Conservation (phyloP, 2,329 filamentous ascomycete genomes). For the Aspergillus transmontanensis region DNA sequence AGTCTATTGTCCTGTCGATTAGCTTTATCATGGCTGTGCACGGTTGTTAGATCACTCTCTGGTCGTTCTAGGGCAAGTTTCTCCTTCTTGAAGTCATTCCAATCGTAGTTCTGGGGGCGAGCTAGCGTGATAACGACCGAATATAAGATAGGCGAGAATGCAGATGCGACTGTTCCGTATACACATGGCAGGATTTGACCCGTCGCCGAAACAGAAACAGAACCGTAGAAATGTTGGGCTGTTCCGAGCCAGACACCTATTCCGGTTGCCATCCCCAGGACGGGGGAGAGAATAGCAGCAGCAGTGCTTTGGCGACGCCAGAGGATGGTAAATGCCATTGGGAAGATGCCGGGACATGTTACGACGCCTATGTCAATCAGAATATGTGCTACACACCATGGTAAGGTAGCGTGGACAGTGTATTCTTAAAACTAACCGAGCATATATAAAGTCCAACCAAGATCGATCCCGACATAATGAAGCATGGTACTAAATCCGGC, state of each 20-base stretch:
- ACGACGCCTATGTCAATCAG: constrained; percentile 43
- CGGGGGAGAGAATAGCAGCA: constrained; percentile 54
- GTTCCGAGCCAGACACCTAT: constrained; percentile 57
- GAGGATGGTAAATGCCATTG: constrained; percentile 56
- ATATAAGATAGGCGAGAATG: constrained; percentile 55
- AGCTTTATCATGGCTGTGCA: constrained; percentile 7
- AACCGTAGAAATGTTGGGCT: constrained; percentile 50
- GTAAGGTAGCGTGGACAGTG: too few species aligned
- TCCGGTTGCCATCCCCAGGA: constrained; percentile 55
- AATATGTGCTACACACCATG: too few species aligned
- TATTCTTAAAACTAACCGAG: constrained; percentile 32
- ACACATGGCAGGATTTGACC: constrained; percentile 55
- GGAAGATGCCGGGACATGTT: constrained; percentile 57
- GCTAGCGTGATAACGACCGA: constrained; percentile 52
- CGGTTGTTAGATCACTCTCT: constrained; percentile 26
- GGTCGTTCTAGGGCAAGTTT: constrained; percentile 32
- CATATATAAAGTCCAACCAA: constrained; percentile 60
- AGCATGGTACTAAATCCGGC: constrained; percentile 56
- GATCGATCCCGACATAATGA: constrained; percentile 57
- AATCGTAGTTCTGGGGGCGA: constrained; percentile 47
- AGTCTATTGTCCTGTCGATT: neutral
- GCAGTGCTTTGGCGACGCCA: constrained; percentile 54
- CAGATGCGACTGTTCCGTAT: constrained; percentile 57
- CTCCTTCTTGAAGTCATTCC: constrained; percentile 41
- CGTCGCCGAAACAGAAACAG: constrained; percentile 52